phyloP scores from a whole-genome alignment of 805 yeast genomes.

The Candida pseudofarinosa region DNA sequence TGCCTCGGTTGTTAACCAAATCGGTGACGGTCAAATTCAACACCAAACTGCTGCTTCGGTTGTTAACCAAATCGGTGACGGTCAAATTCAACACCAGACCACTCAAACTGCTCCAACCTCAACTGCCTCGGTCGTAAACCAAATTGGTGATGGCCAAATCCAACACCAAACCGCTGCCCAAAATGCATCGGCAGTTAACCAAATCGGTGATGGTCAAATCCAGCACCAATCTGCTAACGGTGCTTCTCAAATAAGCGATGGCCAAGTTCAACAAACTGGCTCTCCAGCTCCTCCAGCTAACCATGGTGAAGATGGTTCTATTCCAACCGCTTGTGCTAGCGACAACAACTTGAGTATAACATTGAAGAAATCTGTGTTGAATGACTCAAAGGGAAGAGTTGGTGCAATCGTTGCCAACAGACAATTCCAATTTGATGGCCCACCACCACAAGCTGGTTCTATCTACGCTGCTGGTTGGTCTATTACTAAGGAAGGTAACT shows the following conservation, averaged over 20 bases:
- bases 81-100: slow-evolving; percentile 39
- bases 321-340: slow-evolving; percentile 37
- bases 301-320: slow-evolving; percentile 23
- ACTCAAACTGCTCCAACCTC: slow-evolving; percentile 10
- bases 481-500: slow-evolving; percentile 31
- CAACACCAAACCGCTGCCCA: slow-evolving; percentile 39
- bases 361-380: slow-evolving; percentile 20
- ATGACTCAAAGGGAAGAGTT: slow-evolving; percentile 38
- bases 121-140: slow-evolving; percentile 20
- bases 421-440: slow-evolving; percentile 79
- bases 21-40: slow-evolving; percentile 33
- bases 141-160: slow-evolving; percentile 42
- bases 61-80: slow-evolving; percentile 32
- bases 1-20: slow-evolving; percentile 29
- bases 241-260: slow-evolving; percentile 28
- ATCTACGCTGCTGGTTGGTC: slow-evolving; percentile 65
- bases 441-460: slow-evolving; percentile 79
- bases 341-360: slow-evolving; percentile 27
- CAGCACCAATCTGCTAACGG: slow-evolving; percentile 25
- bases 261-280: slow-evolving; percentile 25
- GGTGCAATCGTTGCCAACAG: slow-evolving; percentile 50
- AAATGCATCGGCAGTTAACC: slow-evolving; percentile 23
- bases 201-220: slow-evolving; percentile 34
- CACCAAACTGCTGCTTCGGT: slow-evolving; percentile 22
- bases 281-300: slow-evolving; percentile 13